Conservation (phyloP, 257 asterid genomes). For the Schizonepeta tenuifolia region DNA sequence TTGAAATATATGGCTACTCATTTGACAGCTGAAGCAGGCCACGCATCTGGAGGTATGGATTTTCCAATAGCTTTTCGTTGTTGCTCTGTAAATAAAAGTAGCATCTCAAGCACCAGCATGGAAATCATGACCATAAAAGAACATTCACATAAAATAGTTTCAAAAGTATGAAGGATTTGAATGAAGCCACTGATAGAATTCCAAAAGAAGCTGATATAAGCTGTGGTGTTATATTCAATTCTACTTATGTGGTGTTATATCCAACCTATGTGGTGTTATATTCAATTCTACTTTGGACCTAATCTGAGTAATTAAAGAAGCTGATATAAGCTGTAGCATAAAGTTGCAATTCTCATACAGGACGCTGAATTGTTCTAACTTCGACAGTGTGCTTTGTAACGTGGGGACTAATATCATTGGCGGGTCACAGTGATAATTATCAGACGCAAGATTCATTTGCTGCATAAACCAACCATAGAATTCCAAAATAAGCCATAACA, state of each 20-base stretch:
- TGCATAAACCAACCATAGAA: constrained; percentile 19
- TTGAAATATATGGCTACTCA: constrained; percentile 39
- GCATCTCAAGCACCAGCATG: constrained; percentile 29
- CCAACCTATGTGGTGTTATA: background rate
- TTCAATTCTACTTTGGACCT: background rate
- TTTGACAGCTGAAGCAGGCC: constrained; percentile 90
- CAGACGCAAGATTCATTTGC: background rate
- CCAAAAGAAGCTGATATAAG: no score
- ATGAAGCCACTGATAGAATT: constrained; percentile 6
- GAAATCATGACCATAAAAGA: constrained; percentile 25
- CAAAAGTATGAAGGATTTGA: constrained; percentile 18
- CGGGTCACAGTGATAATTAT: background rate
- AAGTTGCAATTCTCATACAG: constrained; percentile 11
- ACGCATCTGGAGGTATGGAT: constrained; percentile 99
- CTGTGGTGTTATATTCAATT: background rate
- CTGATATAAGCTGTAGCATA: constrained; percentile 17
- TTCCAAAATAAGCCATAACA: constrained; percentile 11
- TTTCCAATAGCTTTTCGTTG: constrained; percentile 98
- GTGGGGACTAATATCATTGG: constrained; percentile 11
- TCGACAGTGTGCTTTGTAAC: background rate
- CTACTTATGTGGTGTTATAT: background rate
- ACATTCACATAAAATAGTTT: background rate
- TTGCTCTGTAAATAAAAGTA: constrained; percentile 76
- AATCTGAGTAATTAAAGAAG: background rate
- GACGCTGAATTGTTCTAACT: background rate